Evolutionary conservation across 371 early-diverging fungal species (phyloP).

Genomic region (Mortierella sp.): DNA sequence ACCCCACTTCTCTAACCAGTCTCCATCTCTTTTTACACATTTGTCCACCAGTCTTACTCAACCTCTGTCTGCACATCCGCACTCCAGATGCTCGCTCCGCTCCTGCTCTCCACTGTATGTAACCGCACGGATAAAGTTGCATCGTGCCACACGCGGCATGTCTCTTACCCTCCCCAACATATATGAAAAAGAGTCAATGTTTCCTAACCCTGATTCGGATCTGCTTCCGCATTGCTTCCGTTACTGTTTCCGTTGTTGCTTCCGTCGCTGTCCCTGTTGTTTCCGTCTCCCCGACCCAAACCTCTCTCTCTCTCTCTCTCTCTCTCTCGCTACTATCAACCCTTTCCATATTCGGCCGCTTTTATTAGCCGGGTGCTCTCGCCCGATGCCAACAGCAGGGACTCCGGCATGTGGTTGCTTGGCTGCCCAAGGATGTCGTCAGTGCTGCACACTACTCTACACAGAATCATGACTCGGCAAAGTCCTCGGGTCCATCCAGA

Average conservation of each 20-base stretch:
- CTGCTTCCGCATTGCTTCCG: constrained; percentile 27
- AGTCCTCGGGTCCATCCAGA: no score
- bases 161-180: no score
- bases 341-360: not conserved
- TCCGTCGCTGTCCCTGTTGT: no score
- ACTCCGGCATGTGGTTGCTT: constrained; percentile 30
- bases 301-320: not conserved
- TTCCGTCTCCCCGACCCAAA: not conserved
- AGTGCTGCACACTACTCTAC: not conserved
- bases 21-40: no score
- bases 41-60: no score
- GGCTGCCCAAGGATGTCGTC: constrained; percentile 28
- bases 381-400: constrained; percentile 47
- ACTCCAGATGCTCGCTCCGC: no score
- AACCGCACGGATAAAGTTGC: no score
- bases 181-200: no score
- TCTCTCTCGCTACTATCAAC: not conserved
- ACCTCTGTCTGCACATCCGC: no score
- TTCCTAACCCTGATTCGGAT: constrained; percentile 12
- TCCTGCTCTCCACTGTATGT: no score
- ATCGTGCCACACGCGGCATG: no score
- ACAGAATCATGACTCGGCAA: no score
- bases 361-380: constrained; percentile 25
- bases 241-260: constrained; percentile 1
- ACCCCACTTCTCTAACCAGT: not conserved